These are phyloP conservation scores for Asterochloris erici DNA, from an alignment of 139 green algal species.

Conservation along the genomic window DNA sequence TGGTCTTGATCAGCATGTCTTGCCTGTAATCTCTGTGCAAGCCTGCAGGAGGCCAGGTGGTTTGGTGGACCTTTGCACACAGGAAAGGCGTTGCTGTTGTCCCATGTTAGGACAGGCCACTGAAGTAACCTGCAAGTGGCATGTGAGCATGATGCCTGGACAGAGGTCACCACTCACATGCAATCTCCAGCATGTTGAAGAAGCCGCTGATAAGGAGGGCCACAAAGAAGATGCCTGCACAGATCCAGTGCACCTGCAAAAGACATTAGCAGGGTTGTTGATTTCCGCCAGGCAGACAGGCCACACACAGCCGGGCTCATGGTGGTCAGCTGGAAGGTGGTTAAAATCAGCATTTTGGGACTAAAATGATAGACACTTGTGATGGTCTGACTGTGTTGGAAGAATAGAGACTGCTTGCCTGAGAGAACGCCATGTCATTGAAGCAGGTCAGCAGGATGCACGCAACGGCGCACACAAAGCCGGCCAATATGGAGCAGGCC, in stretches of 20 bases:
- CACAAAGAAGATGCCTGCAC: slow-evolving; percentile 18
- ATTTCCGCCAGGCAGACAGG: too few species aligned
- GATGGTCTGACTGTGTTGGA: too few species aligned
- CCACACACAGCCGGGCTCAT: too few species aligned
- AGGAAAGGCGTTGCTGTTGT: not conserved
- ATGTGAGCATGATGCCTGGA: not conserved
- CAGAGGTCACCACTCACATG: not conserved
- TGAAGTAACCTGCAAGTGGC: not conserved
- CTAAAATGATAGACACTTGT: not conserved
- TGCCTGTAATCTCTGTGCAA: slow-evolving; percentile 6
- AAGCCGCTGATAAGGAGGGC: slow-evolving; percentile 8
- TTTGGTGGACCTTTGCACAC: not conserved
- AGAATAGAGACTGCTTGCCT: too few species aligned
- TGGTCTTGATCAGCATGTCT: not conserved
- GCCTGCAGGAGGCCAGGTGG: not conserved
- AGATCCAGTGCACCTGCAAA: slow-evolving; percentile 11
- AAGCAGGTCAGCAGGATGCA: slow-evolving; percentile 24
- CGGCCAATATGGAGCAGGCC: slow-evolving; percentile 1
- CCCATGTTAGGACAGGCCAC: not conserved
- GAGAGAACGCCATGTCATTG: not conserved
- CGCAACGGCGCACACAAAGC: slow-evolving; percentile 2
- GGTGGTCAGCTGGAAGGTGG: too few species aligned
- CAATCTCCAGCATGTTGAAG: slow-evolving; percentile 23
- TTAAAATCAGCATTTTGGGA: too few species aligned
- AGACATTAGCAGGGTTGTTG: not conserved